A percentile compares a stretch with the other conserved stretches of the same genome.
These are phyloP conservation scores for Cytospora leucostoma DNA, from an alignment of 2,329 filamentous ascomycete species.

Conservation along the genomic window DNA sequence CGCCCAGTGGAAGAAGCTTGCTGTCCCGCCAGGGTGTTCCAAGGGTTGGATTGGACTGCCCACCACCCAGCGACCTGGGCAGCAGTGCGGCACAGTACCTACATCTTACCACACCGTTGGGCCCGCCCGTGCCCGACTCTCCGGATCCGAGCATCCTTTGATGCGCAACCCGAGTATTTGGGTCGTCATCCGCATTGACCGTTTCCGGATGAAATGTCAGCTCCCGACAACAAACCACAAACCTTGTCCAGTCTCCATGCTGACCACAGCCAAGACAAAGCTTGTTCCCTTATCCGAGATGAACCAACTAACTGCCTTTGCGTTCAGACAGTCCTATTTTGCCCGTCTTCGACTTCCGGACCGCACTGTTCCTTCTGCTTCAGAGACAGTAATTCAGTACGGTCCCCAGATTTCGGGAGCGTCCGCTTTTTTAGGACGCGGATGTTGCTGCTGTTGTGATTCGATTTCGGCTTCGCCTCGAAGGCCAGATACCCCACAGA, in stretches of 20 bases:
- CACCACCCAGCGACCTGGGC: conserved; percentile 4
- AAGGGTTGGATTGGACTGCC: too few species aligned
- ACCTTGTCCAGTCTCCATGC: too few species aligned
- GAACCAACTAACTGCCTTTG: background rate
- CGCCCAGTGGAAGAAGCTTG: background rate
- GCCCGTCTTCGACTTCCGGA: too few species aligned
- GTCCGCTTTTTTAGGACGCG: too few species aligned
- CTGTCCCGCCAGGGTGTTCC: background rate
- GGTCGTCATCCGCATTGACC: conserved; percentile 13
- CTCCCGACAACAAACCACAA: conserved; percentile 7
- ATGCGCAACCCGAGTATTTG: conserved; percentile 18
- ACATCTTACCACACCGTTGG: conserved; percentile 8
- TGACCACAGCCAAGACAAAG: background rate
- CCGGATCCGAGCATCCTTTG: conserved; percentile 21
- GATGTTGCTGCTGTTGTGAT: too few species aligned
- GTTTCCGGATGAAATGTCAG: conserved; percentile 4
- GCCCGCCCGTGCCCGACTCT: conserved; percentile 13
- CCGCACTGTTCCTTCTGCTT: too few species aligned
- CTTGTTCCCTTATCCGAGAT: background rate
- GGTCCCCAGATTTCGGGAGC: too few species aligned
- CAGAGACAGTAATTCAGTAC: too few species aligned
- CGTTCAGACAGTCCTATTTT: too few species aligned
- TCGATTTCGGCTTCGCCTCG: background rate
- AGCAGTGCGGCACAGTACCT: conserved; percentile 5
- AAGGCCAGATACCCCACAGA: conserved; percentile 6